These are phyloP conservation scores for Suhomyces bolitotheri DNA, from an alignment of 1,139 yeast genomes.

Conservation along the genomic window DNA sequence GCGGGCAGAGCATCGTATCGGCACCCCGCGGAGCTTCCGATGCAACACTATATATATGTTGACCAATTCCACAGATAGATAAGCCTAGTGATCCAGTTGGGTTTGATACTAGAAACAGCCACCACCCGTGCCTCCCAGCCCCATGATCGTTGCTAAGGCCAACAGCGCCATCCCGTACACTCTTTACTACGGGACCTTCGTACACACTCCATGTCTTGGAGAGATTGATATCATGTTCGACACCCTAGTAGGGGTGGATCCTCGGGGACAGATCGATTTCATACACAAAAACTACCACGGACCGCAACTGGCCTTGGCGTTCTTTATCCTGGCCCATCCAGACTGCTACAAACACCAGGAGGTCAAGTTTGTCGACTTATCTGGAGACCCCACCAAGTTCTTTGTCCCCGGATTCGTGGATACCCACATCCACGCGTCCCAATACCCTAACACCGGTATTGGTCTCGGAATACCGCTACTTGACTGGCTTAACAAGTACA, in stretches of 20 bases:
- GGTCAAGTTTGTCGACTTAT: slow-evolving; percentile 31
- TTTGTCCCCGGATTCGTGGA: slow-evolving; percentile 92
- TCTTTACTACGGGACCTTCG: slow-evolving; percentile 39
- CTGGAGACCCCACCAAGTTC: slow-evolving; percentile 46
- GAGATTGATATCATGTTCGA: slow-evolving; percentile 29
- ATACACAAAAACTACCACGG: slow-evolving; percentile 20
- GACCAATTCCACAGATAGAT: too few species aligned
- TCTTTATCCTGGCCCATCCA: slow-evolving; percentile 4
- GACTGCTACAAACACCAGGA: slow-evolving; percentile 4
- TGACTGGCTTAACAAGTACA: slow-evolving; percentile 85
- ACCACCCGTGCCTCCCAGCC: background rate
- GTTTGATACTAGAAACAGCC: background rate
- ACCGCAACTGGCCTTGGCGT: slow-evolving; percentile 3
- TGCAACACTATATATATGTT: too few species aligned
- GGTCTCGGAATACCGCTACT: slow-evolving; percentile 83
- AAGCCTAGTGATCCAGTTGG: background rate
- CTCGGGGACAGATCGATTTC: slow-evolving; percentile 35
- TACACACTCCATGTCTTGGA: slow-evolving; percentile 36
- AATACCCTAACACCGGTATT: slow-evolving; percentile 90
- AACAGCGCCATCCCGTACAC: slow-evolving; percentile 26
- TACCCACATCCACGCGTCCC: slow-evolving; percentile 96
- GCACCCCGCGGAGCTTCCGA: slow-evolving; percentile 2
- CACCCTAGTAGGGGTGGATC: slow-evolving; percentile 36
- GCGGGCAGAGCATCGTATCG: too few species aligned
- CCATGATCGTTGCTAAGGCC: slow-evolving; percentile 18